phyloP scores from a whole-genome alignment of 1,284 basidiomycete genomes.

The Ustilago esculenta region DNA sequence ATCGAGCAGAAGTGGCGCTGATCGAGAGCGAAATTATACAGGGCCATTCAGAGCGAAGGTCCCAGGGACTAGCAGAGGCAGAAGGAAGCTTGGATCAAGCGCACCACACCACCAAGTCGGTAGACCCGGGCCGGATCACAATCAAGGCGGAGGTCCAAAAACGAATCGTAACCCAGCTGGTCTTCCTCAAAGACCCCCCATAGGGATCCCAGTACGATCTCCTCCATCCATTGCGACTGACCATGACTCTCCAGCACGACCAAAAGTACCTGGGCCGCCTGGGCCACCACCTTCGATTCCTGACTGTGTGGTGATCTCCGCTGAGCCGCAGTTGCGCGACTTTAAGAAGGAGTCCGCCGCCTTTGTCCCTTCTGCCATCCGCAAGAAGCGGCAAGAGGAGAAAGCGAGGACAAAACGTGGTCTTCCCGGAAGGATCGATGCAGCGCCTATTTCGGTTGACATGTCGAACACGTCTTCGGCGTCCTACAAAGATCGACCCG shows the following conservation, averaged over 20 bases:
- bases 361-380: slow-evolving; percentile 61
- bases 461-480: slow-evolving; percentile 7
- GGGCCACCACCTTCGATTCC: slow-evolving; percentile 36
- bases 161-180: neutral
- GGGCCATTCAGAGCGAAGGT: neutral
- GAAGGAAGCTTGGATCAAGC: slow-evolving; percentile 6
- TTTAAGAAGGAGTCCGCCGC: slow-evolving; percentile 60
- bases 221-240: neutral
- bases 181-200: slow-evolving; percentile 8
- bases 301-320: slow-evolving; percentile 45
- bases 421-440: slow-evolving; percentile 49
- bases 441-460: slow-evolving; percentile 42
- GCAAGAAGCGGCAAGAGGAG: slow-evolving; percentile 52
- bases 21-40: neutral
- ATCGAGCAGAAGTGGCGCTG: neutral
- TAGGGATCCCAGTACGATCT: slow-evolving; percentile 1
- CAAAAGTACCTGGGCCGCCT: slow-evolving; percentile 10
- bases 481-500: slow-evolving; percentile 15
- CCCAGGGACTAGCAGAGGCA: neutral
- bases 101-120: slow-evolving; percentile 1
- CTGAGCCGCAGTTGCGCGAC: slow-evolving; percentile 63
- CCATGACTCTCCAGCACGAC: neutral
- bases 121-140: neutral
- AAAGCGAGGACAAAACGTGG: slow-evolving; percentile 49
- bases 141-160: neutral